phyloP scores from a whole-genome alignment of 1,139 yeast genomes.

The Sugiyamaella pinicola region DNA sequence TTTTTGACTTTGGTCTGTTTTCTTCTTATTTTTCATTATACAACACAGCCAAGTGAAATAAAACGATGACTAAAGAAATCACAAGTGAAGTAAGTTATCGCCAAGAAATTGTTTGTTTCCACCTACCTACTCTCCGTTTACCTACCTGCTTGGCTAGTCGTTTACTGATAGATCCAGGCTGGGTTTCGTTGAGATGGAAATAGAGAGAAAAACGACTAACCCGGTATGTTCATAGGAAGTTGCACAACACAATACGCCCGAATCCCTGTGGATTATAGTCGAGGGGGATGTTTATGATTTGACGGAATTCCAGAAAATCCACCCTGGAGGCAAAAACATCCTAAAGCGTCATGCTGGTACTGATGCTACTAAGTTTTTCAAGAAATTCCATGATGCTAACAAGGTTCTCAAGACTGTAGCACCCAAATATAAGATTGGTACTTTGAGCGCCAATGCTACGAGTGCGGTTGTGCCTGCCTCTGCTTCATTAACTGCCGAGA shows the following conservation, averaged over 20 bases:
- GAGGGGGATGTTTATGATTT: constrained; percentile 87
- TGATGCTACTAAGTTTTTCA: constrained; percentile 84
- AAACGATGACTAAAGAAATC: constrained; percentile 14
- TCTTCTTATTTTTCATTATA: neutral
- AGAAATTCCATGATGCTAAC: constrained; percentile 49
- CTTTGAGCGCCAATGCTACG: constrained; percentile 33
- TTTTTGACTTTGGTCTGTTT: neutral
- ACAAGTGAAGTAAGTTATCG: constrained; percentile 16
- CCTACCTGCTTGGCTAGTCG: neutral
- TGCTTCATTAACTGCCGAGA: constrained; percentile 22
- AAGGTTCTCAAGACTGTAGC: constrained; percentile 46
- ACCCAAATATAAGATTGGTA: constrained; percentile 45
- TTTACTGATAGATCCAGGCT: no score
- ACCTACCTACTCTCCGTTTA: no score
- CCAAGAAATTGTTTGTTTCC: no score
- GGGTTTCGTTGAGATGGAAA: neutral
- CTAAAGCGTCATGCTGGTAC: constrained; percentile 80
- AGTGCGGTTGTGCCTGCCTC: constrained; percentile 25
- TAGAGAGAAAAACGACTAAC: constrained; percentile 1
- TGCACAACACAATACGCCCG: constrained; percentile 72
- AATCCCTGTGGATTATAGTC: constrained; percentile 85
- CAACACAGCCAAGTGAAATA: no score
- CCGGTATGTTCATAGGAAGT: constrained; percentile 51
- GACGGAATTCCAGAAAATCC: constrained; percentile 81
- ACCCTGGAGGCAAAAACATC: constrained; percentile 86